Evolutionary conservation across 208 protist species (phyloP).

Genomic region (Porcisia hertigi): DNA sequence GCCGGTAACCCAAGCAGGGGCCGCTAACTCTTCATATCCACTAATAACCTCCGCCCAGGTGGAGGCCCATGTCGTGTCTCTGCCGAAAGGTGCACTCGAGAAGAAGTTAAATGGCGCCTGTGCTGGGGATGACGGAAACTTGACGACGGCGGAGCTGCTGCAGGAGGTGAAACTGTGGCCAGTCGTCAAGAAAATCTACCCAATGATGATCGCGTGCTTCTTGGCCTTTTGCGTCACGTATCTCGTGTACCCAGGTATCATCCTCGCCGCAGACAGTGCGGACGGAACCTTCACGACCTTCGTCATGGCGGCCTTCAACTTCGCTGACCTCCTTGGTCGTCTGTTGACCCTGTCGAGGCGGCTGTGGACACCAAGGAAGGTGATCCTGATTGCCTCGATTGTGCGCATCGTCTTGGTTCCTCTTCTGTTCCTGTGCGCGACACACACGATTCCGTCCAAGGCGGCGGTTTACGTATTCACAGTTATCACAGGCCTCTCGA

Average conservation of each 20-base stretch:
- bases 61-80: not conserved
- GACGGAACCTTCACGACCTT: constrained; percentile 74
- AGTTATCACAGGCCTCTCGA: constrained; percentile 55
- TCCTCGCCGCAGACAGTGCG: constrained; percentile 51
- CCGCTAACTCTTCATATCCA: not conserved
- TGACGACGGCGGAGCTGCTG: constrained; percentile 69
- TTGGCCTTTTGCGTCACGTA: constrained; percentile 71
- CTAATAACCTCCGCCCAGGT: not conserved
- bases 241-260: constrained; percentile 78
- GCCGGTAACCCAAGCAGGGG: not conserved
- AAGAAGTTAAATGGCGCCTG: not conserved
- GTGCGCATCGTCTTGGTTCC: constrained; percentile 68
- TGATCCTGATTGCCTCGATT: constrained; percentile 38
- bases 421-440: constrained; percentile 73
- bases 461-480: constrained; percentile 59
- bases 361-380: constrained; percentile 45
- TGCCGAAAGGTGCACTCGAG: not conserved
- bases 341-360: constrained; percentile 42
- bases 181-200: constrained; percentile 71
- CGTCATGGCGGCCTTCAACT: constrained; percentile 76
- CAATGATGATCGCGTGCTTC: constrained; percentile 76
- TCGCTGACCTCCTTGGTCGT: constrained; percentile 61
- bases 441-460: constrained; percentile 52
- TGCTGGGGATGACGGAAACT: constrained; percentile 11
- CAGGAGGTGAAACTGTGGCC: constrained; percentile 59